Evolutionary conservation across 2,329 filamentous ascomycete species (phyloP), one percentile per base, ranked within the genome.

Genomic region (Elsinoe fawcettii): DNA sequence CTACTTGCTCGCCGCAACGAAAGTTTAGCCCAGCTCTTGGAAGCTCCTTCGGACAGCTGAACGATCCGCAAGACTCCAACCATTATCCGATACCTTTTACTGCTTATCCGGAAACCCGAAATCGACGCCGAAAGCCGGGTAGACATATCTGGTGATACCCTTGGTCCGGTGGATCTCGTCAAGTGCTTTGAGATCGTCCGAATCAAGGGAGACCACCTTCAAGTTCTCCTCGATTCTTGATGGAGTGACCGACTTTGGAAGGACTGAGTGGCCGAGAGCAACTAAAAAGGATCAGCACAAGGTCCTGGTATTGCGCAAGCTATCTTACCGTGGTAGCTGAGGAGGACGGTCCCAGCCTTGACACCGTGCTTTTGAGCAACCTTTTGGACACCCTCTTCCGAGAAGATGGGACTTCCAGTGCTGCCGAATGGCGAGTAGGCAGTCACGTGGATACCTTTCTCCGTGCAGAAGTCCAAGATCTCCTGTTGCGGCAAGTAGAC

Each of bases 1-100:
- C 80, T 99, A 6, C 81, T 99, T 27, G 85, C 89, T 23, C 79
- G 93, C 60, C 84, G 92, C 59, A 99, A 97, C 65, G 87, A 91
- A 58, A 90, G 90, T 16, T 73, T 99, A 18, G 84, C 91, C 63
- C 79, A 79, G 14, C 83, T 97, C 32, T 79, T 99, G 67, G 80
- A 81, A 69, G 77, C 81, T 30, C 44, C 53, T 36, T 9, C 54
- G 20, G 41, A 36, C 27, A 37, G 22, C 5, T n/a, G 34, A 41
- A 9, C 9, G 16, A 32, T 36, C 14, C 53, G 34, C 37, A 57
- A 43, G 18, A 23, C 27, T 41, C 9, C 53, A n/a, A 22, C 37
- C 25, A 34, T 46, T 41, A n/a, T 20, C 34, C 14, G 20, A 3
- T 14, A 20, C 11, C 30, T 6, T 34, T 37, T 62, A 65, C 59